A percentile compares a stretch with the other conserved stretches of the same genome.
Conservation (phyloP, 1,284 basidiomycete species). For the Neonothopanus nambi region DNA sequence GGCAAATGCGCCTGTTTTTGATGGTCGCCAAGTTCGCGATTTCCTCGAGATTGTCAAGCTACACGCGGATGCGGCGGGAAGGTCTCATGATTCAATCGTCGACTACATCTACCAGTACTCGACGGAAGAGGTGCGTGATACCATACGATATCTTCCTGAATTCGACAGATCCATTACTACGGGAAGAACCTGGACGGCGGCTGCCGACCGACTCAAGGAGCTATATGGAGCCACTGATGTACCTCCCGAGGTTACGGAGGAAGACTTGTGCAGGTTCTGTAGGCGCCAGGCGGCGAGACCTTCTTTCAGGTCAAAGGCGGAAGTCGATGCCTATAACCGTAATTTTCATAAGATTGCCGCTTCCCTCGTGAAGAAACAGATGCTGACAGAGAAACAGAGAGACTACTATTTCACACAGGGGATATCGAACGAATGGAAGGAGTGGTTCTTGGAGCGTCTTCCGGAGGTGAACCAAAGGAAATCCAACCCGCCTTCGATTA, state of each 20-base stretch:
- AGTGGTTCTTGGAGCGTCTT: not conserved
- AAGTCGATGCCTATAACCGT: not conserved
- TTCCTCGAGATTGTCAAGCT: not conserved
- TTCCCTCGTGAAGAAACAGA: not conserved
- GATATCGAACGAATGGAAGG: not conserved
- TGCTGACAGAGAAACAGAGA: not conserved
- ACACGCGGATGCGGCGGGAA: not conserved
- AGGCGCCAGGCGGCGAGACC: not conserved
- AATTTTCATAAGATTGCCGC: not conserved
- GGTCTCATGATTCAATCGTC: not conserved
- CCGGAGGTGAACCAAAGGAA: not conserved
- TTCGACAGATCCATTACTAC: not conserved
- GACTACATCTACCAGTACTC: too few species aligned
- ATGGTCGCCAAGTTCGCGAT: not conserved
- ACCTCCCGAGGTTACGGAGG: not conserved
- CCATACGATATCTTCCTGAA: not conserved
- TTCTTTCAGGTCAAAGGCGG: not conserved
- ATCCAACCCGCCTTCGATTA: not conserved
- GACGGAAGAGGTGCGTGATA: not conserved
- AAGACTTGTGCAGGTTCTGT: conserved; percentile 1
- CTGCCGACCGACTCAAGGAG: not conserved
- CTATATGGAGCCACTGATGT: not conserved
- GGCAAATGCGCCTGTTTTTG: not conserved
- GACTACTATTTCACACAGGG: not conserved
- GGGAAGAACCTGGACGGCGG: not conserved